Evolutionary conservation across 1,139 yeast genomes (phyloP), one percentile per base, ranked within the genome.

Genomic region (Geotrichum europaeum): DNA sequence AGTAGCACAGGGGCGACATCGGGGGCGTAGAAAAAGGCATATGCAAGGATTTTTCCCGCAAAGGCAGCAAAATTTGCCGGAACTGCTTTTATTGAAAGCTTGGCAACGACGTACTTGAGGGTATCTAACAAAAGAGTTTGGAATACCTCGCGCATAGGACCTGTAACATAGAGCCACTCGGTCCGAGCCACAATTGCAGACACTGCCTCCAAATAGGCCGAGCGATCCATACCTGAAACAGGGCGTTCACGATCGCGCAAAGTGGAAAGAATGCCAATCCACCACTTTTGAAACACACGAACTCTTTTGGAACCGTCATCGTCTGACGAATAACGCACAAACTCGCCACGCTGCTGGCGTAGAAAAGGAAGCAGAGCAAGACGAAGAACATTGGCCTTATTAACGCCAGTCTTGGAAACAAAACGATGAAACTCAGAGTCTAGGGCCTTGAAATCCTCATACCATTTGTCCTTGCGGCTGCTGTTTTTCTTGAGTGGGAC

Each of bases 1-100:
- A 88, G 73, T 49, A 89, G 73, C 0, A 89, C 86, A 53, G 78
- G 78, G n/a, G 88, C 83, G 6, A 87, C 83, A n/a, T 82, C 78
- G 0, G 87, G 86, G 1, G 87, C 70, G 65, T 80, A 76, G 69
- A 84, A 82, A 66, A 81, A 89, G n/a, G 85, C 76, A 68, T 84
- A 82, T 0, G 95, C 92, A 71, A 89, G 82, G 0, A 86, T 81
- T 69, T 89, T 89, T 12, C 96, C 96, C n/a, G 86, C 78, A 69
- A 89, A 88, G 1, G 95, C 95, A 30, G 85, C 80, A 20, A 84
- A 73, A 4, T 87, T 78, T 10, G 85, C 73, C 0, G 92, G 80
- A 7, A 86, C 75, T 9, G 78, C 78, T 69, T 86, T 86, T 56
- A 82, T 68, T 53, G 80, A 76, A 18, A 86, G 76, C 66, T 82